A percentile compares a stretch with the other conserved stretches of the same genome.
These are phyloP conservation scores for Polyporus arcularius DNA, from an alignment of 768 basidiomycete species.

Conservation along the genomic window DNA sequence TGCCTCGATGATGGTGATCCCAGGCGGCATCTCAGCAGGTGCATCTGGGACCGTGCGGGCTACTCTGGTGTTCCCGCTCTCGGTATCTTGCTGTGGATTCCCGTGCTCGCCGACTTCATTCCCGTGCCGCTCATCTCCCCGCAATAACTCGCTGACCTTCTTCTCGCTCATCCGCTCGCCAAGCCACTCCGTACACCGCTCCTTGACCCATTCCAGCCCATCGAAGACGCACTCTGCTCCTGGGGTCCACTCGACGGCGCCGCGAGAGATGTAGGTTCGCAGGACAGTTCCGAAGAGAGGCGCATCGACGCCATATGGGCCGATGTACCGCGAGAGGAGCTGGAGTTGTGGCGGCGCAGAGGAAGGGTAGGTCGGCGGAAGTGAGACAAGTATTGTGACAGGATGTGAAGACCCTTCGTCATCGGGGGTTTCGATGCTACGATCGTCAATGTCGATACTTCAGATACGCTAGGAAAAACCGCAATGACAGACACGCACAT, in stretches of 20 bases:
- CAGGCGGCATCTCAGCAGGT: constrained; percentile 48
- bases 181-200: constrained; percentile 71
- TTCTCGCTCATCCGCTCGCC: constrained; percentile 60
- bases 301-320: constrained; percentile 74
- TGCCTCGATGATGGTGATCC: constrained; percentile 65
- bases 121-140: constrained; percentile 46
- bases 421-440: constrained; percentile 1
- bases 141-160: constrained; percentile 52
- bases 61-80: constrained; percentile 11
- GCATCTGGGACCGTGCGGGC: constrained; percentile 14
- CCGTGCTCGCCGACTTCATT: constrained; percentile 39
- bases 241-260: constrained; percentile 74
- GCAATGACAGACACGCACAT: constrained; percentile 30
- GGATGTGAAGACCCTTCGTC: constrained; percentile 2
- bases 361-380: constrained; percentile 60
- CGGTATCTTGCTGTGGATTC: constrained; percentile 6
- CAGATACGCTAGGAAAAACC: constrained; percentile 15
- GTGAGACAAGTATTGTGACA: constrained; percentile 42
- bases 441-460: constrained; percentile 1
- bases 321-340: constrained; percentile 81
- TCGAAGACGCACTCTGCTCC: constrained; percentile 86
- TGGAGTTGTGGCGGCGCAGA: constrained; percentile 78
- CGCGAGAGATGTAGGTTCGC: constrained; percentile 76
- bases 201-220: constrained; percentile 75
- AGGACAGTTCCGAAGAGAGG: constrained; percentile 75